Base-by-base conservation (phyloP, 352 stramenopile species). In the Phytophthora boehmeriae region DNA sequence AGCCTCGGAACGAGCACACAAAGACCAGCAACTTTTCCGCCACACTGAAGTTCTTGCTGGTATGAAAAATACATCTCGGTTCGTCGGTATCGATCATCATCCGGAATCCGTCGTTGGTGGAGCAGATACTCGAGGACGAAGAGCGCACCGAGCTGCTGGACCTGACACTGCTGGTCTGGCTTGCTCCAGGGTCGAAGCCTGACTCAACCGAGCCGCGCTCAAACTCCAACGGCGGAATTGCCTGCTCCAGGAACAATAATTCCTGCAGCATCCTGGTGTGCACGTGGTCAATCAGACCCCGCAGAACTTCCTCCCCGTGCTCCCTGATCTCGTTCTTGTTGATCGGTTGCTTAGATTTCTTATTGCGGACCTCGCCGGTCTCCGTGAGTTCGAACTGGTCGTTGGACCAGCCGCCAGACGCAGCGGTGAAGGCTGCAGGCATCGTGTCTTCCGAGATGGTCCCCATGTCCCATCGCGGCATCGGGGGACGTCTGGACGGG, bases 71-170 rank as follows among this genome's bases (percentile, higher is more conserved):
- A 48, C 82, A 93, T 8, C 83, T 71, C 35, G 83, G 84, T 57
- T 90, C 79, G 45, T 89, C 80, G 36, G 81, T 88, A 58, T 93
- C 84, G 17, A 93, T 69, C 84, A 93, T 93, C 60, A 85, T 91
- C 13, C 84, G 81, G 63, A 93, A 93, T 0, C 84, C 84, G 54
- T 93, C 84, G 35, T 80, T 84, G 0, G 84, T 93, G 5, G 84
- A 93, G 68, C 84, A 91, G 50, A 93, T 93, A 52, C 76, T 88
- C n/a, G 80, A 90, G 39, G 81, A 91, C 39, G 79, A 89, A 13
- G 79, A 90, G 2, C 81, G 72, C n/a, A 90, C 78, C 0, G 71
- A 80, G 38, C 68, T 66, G 20, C 58, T 55, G 38, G 45, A 36
- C 48, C 69, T 80, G 23, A 55, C 57, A 20, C 45, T 63, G 19